These are phyloP conservation scores for Geotrichum fermentans DNA, from an alignment of 1,139 yeast species.

Conservation along the genomic window DNA sequence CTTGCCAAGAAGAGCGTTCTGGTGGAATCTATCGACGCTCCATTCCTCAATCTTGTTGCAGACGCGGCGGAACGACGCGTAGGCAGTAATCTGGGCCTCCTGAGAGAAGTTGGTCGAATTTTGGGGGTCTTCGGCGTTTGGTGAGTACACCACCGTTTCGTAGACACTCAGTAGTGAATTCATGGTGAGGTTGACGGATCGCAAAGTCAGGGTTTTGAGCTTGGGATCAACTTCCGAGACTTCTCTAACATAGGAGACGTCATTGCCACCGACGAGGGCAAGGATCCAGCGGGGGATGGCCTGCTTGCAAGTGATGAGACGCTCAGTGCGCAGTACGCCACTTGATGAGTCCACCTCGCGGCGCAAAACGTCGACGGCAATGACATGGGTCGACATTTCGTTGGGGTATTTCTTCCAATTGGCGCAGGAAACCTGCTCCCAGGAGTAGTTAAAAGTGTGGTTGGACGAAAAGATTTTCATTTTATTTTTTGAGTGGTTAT, in stretches of 20 bases:
- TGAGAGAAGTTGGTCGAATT: constrained; percentile 64
- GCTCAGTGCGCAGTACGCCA: constrained; percentile 67
- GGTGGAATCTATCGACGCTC: constrained; percentile 83
- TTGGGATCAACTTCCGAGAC: constrained; percentile 76
- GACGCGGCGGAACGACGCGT: constrained; percentile 60
- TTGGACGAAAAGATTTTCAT: constrained; percentile 77
- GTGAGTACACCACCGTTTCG: constrained; percentile 77
- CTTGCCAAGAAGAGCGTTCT: constrained; percentile 79
- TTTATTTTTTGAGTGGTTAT: constrained; percentile 2
- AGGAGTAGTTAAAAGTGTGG: constrained; percentile 71
- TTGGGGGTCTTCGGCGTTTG: constrained; percentile 52
- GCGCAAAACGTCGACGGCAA: constrained; percentile 81
- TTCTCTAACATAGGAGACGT: constrained; percentile 79
- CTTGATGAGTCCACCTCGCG: constrained; percentile 59
- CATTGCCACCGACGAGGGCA: constrained; percentile 66
- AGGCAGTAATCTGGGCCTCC: constrained; percentile 84
- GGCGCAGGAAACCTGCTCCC: constrained; percentile 95
- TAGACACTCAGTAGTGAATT: constrained; percentile 69
- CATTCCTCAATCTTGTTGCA: constrained; percentile 88
- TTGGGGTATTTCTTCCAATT: constrained; percentile 97
- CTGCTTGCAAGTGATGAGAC: constrained; percentile 86
- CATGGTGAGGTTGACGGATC: constrained; percentile 86
- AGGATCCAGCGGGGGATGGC: constrained; percentile 80
- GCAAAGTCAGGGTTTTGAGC: constrained; percentile 62
- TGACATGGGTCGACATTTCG: constrained; percentile 87